phyloP scores from a whole-genome alignment of 2,329 filamentous ascomycete genomes.

The Fusarium sp. region DNA sequence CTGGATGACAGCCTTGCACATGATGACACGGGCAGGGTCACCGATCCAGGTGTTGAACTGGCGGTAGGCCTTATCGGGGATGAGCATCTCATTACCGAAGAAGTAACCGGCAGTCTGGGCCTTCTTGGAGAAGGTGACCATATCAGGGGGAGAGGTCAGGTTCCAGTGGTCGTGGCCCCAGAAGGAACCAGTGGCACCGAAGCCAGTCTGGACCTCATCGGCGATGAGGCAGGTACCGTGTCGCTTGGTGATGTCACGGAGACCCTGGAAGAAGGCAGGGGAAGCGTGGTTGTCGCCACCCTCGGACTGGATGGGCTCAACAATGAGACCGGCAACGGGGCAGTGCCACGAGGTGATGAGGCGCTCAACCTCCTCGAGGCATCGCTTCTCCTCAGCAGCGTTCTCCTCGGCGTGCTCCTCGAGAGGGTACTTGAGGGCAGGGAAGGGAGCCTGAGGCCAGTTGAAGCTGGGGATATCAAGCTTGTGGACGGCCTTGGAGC shows the following conservation, averaged over 20 bases:
- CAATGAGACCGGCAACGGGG: conserved; percentile 78
- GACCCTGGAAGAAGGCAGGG: conserved; percentile 80
- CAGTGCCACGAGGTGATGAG: conserved; percentile 75
- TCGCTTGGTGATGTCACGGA: conserved; percentile 78
- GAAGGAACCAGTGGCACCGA: conserved; percentile 88
- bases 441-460: conserved; percentile 88
- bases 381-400: conserved; percentile 76
- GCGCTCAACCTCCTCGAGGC: conserved; percentile 78
- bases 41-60: conserved; percentile 94
- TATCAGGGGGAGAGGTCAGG: conserved; percentile 77
- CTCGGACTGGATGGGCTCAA: conserved; percentile 87
- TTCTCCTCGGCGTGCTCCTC: conserved; percentile 78
- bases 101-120: conserved; percentile 88
- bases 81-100: conserved; percentile 78
- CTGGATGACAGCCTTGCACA: conserved; percentile 82
- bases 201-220: conserved; percentile 84
- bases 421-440: conserved; percentile 81
- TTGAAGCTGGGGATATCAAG: conserved; percentile 89
- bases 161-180: conserved; percentile 91
- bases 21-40: conserved; percentile 80
- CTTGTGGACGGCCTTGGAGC: conserved; percentile 87
- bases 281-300: conserved; percentile 88
- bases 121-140: conserved; percentile 92
- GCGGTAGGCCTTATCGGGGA: conserved; percentile 85
- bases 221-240: conserved; percentile 81